Conservation (phyloP, 306 rosid genomes). For the Delonix regia region DNA sequence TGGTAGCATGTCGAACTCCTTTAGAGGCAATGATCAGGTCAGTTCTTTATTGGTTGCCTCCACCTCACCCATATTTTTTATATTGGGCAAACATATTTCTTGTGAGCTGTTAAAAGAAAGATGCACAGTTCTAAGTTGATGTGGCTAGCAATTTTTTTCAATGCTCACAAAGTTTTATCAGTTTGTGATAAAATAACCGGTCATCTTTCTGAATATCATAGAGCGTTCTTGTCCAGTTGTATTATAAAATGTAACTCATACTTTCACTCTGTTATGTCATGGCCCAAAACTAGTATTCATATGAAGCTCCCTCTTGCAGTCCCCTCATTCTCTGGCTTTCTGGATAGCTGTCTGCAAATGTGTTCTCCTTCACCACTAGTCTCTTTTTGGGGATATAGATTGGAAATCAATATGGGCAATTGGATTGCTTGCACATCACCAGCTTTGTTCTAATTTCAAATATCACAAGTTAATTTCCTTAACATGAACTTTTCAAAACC, state of each 20-base stretch:
- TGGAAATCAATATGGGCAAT: background rate
- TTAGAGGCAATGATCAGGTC: conserved; percentile 98
- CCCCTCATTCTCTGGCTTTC: background rate
- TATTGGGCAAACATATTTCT: background rate
- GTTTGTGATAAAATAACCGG: background rate
- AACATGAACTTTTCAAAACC: background rate
- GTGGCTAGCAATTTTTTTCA: background rate
- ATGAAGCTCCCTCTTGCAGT: background rate
- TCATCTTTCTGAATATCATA: background rate
- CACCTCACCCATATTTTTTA: background rate
- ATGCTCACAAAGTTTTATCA: background rate
- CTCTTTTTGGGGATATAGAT: background rate
- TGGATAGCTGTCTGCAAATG: background rate
- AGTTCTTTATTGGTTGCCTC: conserved; percentile 40
- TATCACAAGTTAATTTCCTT: background rate
- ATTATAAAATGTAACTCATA: background rate
- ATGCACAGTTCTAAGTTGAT: background rate
- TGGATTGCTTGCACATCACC: background rate
- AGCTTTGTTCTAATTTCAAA: background rate
- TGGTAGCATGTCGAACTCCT: conserved; percentile 90
- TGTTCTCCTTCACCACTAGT: background rate
- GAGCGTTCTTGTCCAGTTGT: background rate
- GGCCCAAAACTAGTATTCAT: background rate
- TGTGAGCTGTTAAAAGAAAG: background rate
- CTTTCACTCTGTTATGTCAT: background rate